These are phyloP conservation scores for Annona cherimola DNA, from an alignment of 164 flowering plant species.

Conservation along the genomic window DNA sequence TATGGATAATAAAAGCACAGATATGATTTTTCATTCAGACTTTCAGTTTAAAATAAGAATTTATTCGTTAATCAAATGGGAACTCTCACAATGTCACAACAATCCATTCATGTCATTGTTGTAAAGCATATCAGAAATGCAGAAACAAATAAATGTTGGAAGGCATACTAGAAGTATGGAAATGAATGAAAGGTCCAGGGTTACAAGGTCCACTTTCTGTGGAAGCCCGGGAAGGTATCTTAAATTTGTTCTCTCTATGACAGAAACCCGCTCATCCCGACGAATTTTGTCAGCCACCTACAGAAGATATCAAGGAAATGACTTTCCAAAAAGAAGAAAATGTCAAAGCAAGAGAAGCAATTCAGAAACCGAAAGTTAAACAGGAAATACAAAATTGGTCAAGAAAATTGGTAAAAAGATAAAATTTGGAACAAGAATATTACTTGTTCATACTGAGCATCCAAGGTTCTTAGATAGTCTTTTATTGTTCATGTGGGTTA, in stretches of 20 bases:
- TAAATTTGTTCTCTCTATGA: conserved; percentile 85
- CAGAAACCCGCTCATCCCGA: conserved; percentile 66
- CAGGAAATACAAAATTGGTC: background rate
- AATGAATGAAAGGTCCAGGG: conserved; percentile 94
- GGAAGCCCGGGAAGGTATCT: conserved; percentile 89
- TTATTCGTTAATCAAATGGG: background rate
- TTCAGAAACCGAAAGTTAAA: background rate
- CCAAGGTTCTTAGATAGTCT: background rate
- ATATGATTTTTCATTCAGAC: background rate
- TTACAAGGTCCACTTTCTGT: conserved; percentile 92
- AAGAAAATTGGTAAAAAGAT: background rate
- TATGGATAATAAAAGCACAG: no score
- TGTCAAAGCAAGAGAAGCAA: background rate
- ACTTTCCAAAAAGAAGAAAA: background rate
- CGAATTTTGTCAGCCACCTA: conserved; percentile 97
- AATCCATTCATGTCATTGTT: background rate
- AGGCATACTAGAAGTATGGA: conserved; percentile 82
- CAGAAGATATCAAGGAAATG: background rate
- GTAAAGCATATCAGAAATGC: conserved; percentile 65
- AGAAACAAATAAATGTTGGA: conserved; percentile 65
- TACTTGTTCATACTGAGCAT: background rate
- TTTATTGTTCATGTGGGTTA: background rate
- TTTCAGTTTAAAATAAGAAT: background rate
- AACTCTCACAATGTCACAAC: background rate
- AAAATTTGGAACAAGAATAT: background rate